A percentile compares a stretch with the other conserved stretches of the same genome.
Conservation (phyloP, 345 rosid species). For the Boechera divaricarpa region DNA sequence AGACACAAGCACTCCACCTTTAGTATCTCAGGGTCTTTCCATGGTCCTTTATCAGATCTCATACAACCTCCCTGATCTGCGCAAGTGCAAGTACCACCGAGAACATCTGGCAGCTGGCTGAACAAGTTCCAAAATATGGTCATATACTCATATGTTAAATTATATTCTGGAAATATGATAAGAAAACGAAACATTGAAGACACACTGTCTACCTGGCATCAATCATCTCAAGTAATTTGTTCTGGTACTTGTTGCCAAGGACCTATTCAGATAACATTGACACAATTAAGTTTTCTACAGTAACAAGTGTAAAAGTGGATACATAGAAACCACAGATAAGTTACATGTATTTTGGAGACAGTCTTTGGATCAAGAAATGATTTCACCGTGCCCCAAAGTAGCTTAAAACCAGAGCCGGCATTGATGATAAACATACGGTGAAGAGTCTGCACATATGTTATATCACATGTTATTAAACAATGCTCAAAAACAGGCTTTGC, state of each 20-base stretch:
- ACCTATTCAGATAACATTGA: slow-evolving; percentile 58
- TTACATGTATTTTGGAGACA: slow-evolving; percentile 79
- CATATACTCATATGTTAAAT: not conserved
- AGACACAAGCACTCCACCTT: slow-evolving; percentile 54
- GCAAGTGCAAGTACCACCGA: slow-evolving; percentile 89
- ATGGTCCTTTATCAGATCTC: slow-evolving; percentile 93
- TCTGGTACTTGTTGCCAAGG: slow-evolving; percentile 83
- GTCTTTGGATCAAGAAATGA: slow-evolving; percentile 89
- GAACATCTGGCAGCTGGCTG: slow-evolving; percentile 93
- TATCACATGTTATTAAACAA: slow-evolving; percentile 13
- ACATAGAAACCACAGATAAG: slow-evolving; percentile 3
- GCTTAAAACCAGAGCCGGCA: slow-evolving; percentile 89
- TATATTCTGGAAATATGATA: slow-evolving; percentile 9
- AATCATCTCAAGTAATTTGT: slow-evolving; percentile 80
- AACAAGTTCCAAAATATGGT: slow-evolving; percentile 39
- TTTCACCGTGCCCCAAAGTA: slow-evolving; percentile 76
- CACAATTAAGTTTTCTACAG: not conserved
- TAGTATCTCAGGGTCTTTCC: slow-evolving; percentile 83
- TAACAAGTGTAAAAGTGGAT: not conserved
- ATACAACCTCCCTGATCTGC: slow-evolving; percentile 86
- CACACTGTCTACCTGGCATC: slow-evolving; percentile 66
- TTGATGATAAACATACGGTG: slow-evolving; percentile 84
- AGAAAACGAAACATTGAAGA: not conserved
- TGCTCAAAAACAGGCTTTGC: slow-evolving; percentile 6
- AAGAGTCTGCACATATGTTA: slow-evolving; percentile 68